Evolutionary conservation across 2,329 filamentous ascomycete genomes (phyloP), one percentile per base, ranked within the genome.

Genomic region (Nothophoma quercina): DNA sequence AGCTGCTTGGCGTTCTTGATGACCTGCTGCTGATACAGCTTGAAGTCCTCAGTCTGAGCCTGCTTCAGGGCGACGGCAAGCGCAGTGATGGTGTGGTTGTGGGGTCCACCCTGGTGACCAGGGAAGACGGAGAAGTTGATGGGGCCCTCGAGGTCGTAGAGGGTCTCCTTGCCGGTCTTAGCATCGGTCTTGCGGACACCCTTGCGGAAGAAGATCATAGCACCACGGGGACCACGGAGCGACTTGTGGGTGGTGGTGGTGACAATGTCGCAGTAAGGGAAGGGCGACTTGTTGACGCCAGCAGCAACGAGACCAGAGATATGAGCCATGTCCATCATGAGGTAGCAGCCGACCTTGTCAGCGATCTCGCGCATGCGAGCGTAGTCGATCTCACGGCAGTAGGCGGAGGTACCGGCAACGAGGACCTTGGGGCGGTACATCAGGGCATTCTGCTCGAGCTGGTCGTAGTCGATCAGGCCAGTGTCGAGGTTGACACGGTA

Each of bases 241-340:
- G 91, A 96, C 83, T 99, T 99, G 84, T 99, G 95, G 58, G 91
- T 97, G 29, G 95, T 99, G 18, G 95, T 99, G 39, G 95, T 99
- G 61, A 99, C 95, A 54, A 99, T 88, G 74, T 99, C 95, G 61
- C 92, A 90, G 75, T 89, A 88, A 61, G 85, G 84, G 77, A 98
- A 99, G 42, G 95, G 95, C 55, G 90, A 89, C 34, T 92, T 91
- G 62, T 97, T 86, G 48, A 96, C 93, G 69, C 92, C 92, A 64
- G 91, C 93, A 34, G 95, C 93, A 43, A 99, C 87, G 58, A 99
- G 81, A 62, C 95, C 95, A 8, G 93, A 98, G 64, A 99, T 96
- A 72, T 99, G 95, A 45, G 95, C 95, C 87, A 99, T 97, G 72
- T 99, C 95, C 65, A 91, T 91, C 56, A 99, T 81, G 51, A 99